These are phyloP conservation scores for Jaltomata sinuosa DNA, from an alignment of 257 asterid species.

Conservation along the genomic window DNA sequence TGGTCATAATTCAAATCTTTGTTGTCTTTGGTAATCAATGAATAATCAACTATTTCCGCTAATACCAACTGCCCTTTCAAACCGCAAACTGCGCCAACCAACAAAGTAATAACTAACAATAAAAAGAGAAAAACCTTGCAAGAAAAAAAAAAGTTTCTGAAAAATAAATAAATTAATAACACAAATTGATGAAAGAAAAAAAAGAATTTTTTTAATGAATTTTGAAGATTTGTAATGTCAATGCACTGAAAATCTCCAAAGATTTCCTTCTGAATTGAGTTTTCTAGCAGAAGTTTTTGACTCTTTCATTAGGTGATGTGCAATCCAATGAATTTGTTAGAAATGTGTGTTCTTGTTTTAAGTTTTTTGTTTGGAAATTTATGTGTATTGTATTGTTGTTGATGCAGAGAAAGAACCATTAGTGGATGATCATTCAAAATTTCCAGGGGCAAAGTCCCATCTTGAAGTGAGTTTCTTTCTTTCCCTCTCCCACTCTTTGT, in stretches of 20 bases:
- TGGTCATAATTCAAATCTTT: no score
- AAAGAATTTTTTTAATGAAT: neutral
- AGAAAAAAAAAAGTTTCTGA: neutral
- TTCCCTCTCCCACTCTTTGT: neutral
- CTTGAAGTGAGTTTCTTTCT: slow-evolving; percentile 17
- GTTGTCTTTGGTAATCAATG: no score
- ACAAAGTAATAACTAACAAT: neutral
- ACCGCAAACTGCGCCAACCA: slow-evolving; percentile 14
- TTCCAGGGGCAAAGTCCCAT: slow-evolving; percentile 17
- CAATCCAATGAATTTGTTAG: neutral
- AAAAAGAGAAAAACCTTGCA: neutral
- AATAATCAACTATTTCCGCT: no score
- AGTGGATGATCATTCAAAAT: slow-evolving; percentile 14
- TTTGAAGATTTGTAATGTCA: neutral
- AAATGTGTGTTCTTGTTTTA: neutral
- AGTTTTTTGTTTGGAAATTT: neutral
- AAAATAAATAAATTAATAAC: neutral
- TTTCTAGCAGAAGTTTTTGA: slow-evolving; percentile 17
- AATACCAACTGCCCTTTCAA: neutral
- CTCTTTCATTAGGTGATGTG: neutral
- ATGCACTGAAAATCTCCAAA: neutral
- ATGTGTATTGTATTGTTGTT: slow-evolving; percentile 11
- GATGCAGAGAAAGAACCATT: slow-evolving; percentile 1
- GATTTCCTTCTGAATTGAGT: neutral
- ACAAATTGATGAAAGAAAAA: neutral